A percentile compares a stretch with the other conserved stretches of the same genome.
Evolutionary conservation across 345 rosid genomes (phyloP).

Genomic region (Lepidium africanum): DNA sequence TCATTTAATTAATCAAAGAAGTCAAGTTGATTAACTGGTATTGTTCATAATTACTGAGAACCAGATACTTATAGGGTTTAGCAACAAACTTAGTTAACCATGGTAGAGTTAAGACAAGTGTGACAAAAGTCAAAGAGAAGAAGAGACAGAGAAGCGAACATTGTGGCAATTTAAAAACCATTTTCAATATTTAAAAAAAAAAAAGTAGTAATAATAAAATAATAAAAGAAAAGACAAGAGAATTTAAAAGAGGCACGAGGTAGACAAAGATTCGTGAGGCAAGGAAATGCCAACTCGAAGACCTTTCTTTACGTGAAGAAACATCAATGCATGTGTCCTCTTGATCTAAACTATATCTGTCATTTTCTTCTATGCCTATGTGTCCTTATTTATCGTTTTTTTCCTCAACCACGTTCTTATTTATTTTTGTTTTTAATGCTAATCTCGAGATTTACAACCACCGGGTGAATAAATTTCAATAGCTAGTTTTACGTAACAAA

Average conservation of each 20-base stretch:
- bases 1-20: slow-evolving; percentile 4
- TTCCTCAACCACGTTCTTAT: background rate
- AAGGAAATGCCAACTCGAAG: slow-evolving; percentile 53
- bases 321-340: slow-evolving; percentile 33
- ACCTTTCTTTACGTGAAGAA: slow-evolving; percentile 32
- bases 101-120: slow-evolving; percentile 20
- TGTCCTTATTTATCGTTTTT: background rate
- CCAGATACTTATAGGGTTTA: too few relatives aligned
- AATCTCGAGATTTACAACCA: slow-evolving; percentile 25
- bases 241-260: slow-evolving; percentile 47
- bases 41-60: too few relatives aligned
- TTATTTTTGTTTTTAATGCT: background rate
- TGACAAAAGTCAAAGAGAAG: slow-evolving; percentile 26
- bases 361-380: slow-evolving; percentile 14
- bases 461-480: slow-evolving; percentile 7
- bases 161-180: slow-evolving; percentile 18
- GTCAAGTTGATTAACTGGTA: background rate
- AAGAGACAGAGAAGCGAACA: slow-evolving; percentile 29
- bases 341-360: slow-evolving; percentile 9
- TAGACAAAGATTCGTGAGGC: slow-evolving; percentile 88
- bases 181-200: background rate
- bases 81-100: slow-evolving; percentile 9
- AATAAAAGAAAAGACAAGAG: slow-evolving; percentile 4
- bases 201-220: background rate
- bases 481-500: slow-evolving; percentile 8